phyloP scores from a whole-genome alignment of 2,329 filamentous ascomycete species.

The Fusarium liriodendri region DNA sequence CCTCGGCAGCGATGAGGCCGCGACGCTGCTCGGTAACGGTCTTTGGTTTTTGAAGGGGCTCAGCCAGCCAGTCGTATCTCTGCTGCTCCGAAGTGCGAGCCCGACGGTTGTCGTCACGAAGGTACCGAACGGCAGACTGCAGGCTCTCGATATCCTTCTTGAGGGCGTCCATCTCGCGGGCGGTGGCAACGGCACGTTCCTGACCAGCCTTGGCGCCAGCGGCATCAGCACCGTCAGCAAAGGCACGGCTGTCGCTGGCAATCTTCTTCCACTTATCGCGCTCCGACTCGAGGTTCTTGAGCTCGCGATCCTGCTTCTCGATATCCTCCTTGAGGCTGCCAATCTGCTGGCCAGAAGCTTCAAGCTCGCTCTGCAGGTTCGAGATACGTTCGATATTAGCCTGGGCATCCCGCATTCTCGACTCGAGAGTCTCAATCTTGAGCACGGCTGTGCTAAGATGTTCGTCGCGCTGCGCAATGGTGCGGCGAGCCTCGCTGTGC shows the following conservation, averaged over 20 bases:
- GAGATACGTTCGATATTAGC: slow-evolving; percentile 78
- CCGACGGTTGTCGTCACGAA: slow-evolving; percentile 74
- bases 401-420: slow-evolving; percentile 84
- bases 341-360: slow-evolving; percentile 62
- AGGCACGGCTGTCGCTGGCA: slow-evolving; percentile 70
- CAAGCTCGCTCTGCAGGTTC: slow-evolving; percentile 71
- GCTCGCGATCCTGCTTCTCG: slow-evolving; percentile 74
- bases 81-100: slow-evolving; percentile 68
- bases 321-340: slow-evolving; percentile 70
- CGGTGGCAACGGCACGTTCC: slow-evolving; percentile 75
- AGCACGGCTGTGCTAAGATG: slow-evolving; percentile 88
- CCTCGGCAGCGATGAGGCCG: slow-evolving; percentile 68
- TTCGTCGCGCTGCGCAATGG: slow-evolving; percentile 80
- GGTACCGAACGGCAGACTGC: slow-evolving; percentile 73
- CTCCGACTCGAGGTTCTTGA: slow-evolving; percentile 72
- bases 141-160: slow-evolving; percentile 74
- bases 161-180: slow-evolving; percentile 78
- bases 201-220: slow-evolving; percentile 68
- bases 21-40: slow-evolving; percentile 61
- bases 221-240: slow-evolving; percentile 63
- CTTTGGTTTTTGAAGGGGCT: slow-evolving; percentile 65
- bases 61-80: slow-evolving; percentile 68
- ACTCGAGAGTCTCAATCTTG: slow-evolving; percentile 92
- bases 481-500: slow-evolving; percentile 79
- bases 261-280: slow-evolving; percentile 79